phyloP scores from a whole-genome alignment of 176 grass and related monocot genomes.

The Oryza glaberrima region DNA sequence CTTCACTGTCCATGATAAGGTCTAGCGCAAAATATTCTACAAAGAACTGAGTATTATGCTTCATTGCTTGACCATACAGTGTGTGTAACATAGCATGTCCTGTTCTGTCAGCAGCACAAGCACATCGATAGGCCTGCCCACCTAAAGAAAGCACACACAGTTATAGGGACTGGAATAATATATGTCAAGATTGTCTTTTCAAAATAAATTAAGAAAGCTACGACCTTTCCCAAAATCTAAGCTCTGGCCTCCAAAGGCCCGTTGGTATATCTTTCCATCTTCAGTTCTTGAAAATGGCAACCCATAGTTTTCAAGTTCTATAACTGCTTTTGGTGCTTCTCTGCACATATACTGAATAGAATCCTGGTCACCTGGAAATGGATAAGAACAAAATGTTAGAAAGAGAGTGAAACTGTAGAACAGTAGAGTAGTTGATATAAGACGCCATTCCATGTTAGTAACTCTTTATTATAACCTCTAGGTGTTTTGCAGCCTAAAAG shows the following conservation, averaged over 20 bases:
- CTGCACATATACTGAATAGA: constrained; percentile 99
- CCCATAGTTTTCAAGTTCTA: constrained; percentile 99
- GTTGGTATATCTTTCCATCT: constrained; percentile 98
- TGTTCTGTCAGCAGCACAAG: constrained; percentile 94
- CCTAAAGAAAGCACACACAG: constrained; percentile 44
- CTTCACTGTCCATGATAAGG: constrained; percentile 72
- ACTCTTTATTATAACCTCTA: constrained; percentile 5
- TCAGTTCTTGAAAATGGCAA: constrained; percentile 98
- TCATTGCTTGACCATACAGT: constrained; percentile 97
- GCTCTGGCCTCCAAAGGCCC: constrained; percentile 98
- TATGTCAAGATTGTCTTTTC: not conserved
- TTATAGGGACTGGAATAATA: constrained; percentile 16
- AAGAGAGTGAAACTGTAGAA: constrained; percentile 8
- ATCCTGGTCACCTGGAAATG: constrained; percentile 90
- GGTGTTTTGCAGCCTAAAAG: not conserved
- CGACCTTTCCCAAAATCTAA: constrained; percentile 98
- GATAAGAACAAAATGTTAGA: constrained; percentile 1
- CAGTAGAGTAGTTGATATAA: not conserved
- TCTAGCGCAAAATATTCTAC: constrained; percentile 89
- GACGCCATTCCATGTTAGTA: constrained; percentile 16
- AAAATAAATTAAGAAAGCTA: constrained; percentile 20
- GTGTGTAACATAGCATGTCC: constrained; percentile 96
- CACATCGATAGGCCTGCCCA: constrained; percentile 93
- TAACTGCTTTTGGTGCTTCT: constrained; percentile 99
- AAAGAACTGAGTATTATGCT: constrained; percentile 99